These are phyloP conservation scores for Xylariaceae sp. DNA, from an alignment of 2,329 filamentous ascomycete genomes.

Conservation along the genomic window DNA sequence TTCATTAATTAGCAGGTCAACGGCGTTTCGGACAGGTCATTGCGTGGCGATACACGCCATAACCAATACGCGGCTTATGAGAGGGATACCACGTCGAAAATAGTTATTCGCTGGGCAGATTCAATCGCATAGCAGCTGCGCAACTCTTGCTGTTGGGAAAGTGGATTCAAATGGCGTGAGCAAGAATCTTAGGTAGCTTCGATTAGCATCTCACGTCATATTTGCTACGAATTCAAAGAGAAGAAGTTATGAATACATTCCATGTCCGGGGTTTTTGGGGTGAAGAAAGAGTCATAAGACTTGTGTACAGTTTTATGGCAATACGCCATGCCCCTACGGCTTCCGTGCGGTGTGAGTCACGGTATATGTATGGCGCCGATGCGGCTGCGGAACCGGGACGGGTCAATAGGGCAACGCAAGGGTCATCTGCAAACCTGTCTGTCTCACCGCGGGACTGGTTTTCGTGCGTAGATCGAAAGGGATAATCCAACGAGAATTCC, in stretches of 20 bases:
- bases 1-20: constrained; percentile 3
- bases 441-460: too few species aligned
- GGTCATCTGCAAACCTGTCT: too few species aligned
- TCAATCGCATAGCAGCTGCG: constrained; percentile 3
- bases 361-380: not conserved
- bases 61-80: constrained; percentile 1
- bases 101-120: constrained; percentile 1
- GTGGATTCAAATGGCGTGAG: constrained; percentile 4
- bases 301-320: not conserved
- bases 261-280: too few species aligned
- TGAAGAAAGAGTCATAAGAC: not conserved
- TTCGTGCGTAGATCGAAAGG: not conserved
- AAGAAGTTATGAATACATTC: not conserved
- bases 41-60: not conserved
- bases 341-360: not conserved
- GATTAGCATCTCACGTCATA: not conserved
- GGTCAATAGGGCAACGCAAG: too few species aligned
- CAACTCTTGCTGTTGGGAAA: constrained; percentile 6
- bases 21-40: constrained; percentile 22
- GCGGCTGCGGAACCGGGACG: not conserved
- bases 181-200: not conserved
- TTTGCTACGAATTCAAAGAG: not conserved
- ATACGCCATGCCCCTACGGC: not conserved
- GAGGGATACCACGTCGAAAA: not conserved
- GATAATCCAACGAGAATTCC: too few species aligned